Conservation (phyloP, 2,329 filamentous ascomycete genomes). For the Fusarium mexicanum region DNA sequence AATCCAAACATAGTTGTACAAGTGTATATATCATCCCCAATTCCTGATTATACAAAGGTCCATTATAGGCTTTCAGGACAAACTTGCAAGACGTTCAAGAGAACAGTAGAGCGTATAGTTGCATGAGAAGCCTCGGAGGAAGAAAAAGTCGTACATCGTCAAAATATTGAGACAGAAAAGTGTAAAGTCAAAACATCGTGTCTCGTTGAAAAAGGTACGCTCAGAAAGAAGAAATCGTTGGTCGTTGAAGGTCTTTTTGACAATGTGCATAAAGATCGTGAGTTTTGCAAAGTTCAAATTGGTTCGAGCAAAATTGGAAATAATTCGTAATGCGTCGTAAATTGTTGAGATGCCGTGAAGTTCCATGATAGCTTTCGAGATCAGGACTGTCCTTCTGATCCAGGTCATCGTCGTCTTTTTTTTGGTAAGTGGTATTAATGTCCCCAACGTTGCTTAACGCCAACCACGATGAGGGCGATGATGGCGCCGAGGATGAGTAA, state of each 20-base stretch:
- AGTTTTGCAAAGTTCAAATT: conserved; percentile 28
- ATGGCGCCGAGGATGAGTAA: conserved; percentile 63
- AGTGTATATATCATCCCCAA: conserved; percentile 21
- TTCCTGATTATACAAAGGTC: conserved; percentile 27
- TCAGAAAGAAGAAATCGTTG: conserved; percentile 36
- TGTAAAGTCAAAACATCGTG: conserved; percentile 32
- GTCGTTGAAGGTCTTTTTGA: conserved; percentile 33
- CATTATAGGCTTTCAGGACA: conserved; percentile 1
- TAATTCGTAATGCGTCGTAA: conserved; percentile 41
- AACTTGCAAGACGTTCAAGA: not conserved
- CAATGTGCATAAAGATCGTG: conserved; percentile 36
- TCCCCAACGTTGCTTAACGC: conserved; percentile 61
- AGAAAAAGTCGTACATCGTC: conserved; percentile 23
- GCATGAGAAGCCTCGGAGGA: not conserved
- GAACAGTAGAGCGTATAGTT: not conserved
- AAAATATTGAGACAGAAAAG: conserved; percentile 27
- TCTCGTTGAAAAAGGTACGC: conserved; percentile 32
- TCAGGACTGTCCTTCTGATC: not conserved
- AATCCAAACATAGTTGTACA: conserved; percentile 41
- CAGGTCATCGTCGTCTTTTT: conserved; percentile 33
- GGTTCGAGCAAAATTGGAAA: conserved; percentile 30
- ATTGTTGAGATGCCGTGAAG: conserved; percentile 41
- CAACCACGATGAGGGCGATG: conserved; percentile 61
- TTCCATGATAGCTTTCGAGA: conserved; percentile 19
- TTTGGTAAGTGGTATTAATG: conserved; percentile 26